These are phyloP conservation scores for Daldinia caldariorum DNA, from an alignment of 495 filamentous ascomycete genomes.

Conservation along the genomic window DNA sequence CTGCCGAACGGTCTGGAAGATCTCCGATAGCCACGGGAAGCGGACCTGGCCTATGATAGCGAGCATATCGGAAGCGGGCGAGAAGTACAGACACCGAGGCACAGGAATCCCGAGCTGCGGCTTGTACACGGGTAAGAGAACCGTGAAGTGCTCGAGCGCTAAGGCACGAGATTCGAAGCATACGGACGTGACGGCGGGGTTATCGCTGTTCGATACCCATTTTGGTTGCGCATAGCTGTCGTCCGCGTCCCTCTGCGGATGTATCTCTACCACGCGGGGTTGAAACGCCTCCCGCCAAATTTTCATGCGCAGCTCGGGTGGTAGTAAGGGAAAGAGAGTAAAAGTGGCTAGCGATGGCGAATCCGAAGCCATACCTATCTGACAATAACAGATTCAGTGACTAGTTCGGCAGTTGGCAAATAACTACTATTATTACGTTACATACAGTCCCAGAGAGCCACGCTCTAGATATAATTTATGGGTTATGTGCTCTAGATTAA, in stretches of 20 bases:
- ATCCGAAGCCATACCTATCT: conserved; percentile 16
- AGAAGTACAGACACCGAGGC: conserved; percentile 44
- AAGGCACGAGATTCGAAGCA: conserved; percentile 47
- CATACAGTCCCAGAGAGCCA: neutral
- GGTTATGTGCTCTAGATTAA: neutral
- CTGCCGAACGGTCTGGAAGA: conserved; percentile 24
- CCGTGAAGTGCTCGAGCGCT: conserved; percentile 46
- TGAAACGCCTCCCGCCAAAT: conserved; percentile 49
- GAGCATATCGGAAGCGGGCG: conserved; percentile 46
- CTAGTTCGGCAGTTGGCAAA: neutral
- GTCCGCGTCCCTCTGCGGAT: conserved; percentile 28
- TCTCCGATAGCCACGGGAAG: conserved; percentile 27
- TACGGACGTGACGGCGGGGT: conserved; percentile 48
- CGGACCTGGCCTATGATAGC: conserved; percentile 45
- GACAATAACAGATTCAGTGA: neutral
- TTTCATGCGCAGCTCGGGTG: conserved; percentile 51
- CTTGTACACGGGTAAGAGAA: conserved; percentile 45
- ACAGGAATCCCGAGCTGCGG: neutral
- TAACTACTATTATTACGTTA: neutral
- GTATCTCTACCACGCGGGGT: conserved; percentile 50
- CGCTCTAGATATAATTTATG: neutral
- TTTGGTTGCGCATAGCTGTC: conserved; percentile 1
- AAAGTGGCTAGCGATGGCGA: conserved; percentile 27
- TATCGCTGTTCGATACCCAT: conserved; percentile 49
- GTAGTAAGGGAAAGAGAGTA: conserved; percentile 47